Base-by-base conservation (phyloP, 129 eudicot species). In the Flaveria brownii region DNA sequence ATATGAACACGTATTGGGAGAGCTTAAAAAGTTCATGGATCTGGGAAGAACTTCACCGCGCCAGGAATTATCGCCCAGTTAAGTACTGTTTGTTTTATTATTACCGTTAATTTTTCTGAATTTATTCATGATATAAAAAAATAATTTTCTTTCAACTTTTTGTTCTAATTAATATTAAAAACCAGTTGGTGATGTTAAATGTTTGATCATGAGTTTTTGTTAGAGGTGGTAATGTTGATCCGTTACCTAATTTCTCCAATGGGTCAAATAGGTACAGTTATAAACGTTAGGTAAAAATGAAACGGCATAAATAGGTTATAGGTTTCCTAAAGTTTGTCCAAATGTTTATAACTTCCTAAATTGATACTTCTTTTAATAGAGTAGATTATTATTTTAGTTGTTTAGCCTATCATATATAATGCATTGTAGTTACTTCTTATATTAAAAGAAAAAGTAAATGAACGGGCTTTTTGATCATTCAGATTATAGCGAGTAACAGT, bases 11-110 rank as follows among this genome's bases (percentile, higher is more conserved):
- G 0, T 94, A 84, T 39, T 94, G 98, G 98, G 86, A 91, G 18
- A 85, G 74, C 73, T 77, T 94, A 62, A 85, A 82, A 81, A 86
- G 51, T 56, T 94, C 99, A 49, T 94, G 99, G 99, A 78, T 94
- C 68, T 94, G 97, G 99, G 79, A 89, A 81, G 99, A 94, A 75
- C 96, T 94, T 65, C 80, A 77, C 39, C 73, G 55, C 43, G 99
- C 97, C 62, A 82, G 99, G 18, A 94, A 94, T 39, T 94, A 87
- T 79, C 93, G 99, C 16, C 99, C 99, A 23, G 99, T 94, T 74
- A 77, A 76, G 85, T 69, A 47, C 22, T 54, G 17, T 50, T 59
- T 65, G 11, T 65, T n/a, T 68, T 64, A 71, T 18, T 56, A 2
- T 41, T 41, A 57, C 9, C 50, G 62, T 61, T 33, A 2, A 1